phyloP scores from a whole-genome alignment of 2,329 filamentous ascomycete species.

The Onygenales sp. region DNA sequence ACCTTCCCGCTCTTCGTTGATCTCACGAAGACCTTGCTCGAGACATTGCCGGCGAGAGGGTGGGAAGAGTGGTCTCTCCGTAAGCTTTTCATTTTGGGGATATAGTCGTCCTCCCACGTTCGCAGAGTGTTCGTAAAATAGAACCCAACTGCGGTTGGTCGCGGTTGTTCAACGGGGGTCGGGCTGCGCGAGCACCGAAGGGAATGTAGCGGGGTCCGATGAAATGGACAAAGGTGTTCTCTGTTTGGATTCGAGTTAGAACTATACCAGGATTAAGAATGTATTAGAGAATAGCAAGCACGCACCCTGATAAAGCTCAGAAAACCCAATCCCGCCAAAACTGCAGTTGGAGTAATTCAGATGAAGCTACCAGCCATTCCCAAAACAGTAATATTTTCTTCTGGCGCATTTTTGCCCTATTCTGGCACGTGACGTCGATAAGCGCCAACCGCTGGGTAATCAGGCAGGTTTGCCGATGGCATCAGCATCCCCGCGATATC shows the following conservation, averaged over 20 bases:
- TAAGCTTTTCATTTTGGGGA: slow-evolving; percentile 50
- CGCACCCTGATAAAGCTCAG: background rate
- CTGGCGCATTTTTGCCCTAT: background rate
- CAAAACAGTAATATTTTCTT: slow-evolving; percentile 4
- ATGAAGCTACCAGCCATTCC: slow-evolving; percentile 2
- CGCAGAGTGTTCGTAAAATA: background rate
- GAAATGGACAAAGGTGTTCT: background rate
- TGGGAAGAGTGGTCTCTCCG: slow-evolving; percentile 48
- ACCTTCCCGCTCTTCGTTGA: slow-evolving; percentile 95
- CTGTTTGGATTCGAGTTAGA: background rate
- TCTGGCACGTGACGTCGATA: too few relatives aligned
- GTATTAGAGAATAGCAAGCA: background rate
- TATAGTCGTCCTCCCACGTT: background rate
- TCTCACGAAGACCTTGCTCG: slow-evolving; percentile 90
- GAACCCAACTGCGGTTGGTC: background rate
- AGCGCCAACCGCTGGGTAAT: too few relatives aligned
- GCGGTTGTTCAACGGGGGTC: background rate
- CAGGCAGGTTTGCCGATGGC: too few relatives aligned
- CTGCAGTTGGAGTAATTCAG: background rate
- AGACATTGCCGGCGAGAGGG: slow-evolving; percentile 60
- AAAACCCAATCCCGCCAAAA: background rate
- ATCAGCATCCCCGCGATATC: too few relatives aligned
- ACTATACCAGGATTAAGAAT: background rate
- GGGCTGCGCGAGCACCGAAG: background rate
- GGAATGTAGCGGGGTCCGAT: background rate